These are phyloP conservation scores for Lineolata rhizophorae DNA, from an alignment of 495 filamentous ascomycete genomes.

Conservation along the genomic window DNA sequence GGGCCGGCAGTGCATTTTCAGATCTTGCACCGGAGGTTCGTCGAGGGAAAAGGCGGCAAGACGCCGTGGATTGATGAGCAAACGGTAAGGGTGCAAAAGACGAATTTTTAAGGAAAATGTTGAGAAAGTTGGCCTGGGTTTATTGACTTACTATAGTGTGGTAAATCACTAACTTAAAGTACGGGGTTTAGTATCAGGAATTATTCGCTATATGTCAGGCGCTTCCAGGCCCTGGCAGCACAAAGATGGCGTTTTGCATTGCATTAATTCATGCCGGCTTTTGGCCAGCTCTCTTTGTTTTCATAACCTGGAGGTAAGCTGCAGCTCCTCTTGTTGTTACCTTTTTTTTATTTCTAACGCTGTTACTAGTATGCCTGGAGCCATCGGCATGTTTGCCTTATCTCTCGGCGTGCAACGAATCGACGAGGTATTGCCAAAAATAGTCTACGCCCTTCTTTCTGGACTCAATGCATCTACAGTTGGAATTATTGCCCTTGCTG, in stretches of 20 bases:
- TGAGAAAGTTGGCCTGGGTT: too few relatives aligned
- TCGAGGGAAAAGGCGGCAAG: slow-evolving; percentile 25
- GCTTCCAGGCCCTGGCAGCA: slow-evolving; percentile 53
- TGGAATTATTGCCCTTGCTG: slow-evolving; percentile 58
- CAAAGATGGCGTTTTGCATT: slow-evolving; percentile 63
- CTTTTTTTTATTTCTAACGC: background rate
- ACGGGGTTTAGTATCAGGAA: slow-evolving; percentile 45
- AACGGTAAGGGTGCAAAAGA: slow-evolving; percentile 21
- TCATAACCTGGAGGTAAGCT: slow-evolving; percentile 45
- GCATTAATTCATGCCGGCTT: slow-evolving; percentile 43
- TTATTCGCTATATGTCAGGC: slow-evolving; percentile 62
- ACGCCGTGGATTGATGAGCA: slow-evolving; percentile 57
- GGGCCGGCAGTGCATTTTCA: slow-evolving; percentile 53
- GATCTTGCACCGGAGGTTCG: slow-evolving; percentile 45
- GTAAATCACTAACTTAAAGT: too few relatives aligned
- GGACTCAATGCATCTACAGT: slow-evolving; percentile 63
- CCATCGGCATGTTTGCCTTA: slow-evolving; percentile 54
- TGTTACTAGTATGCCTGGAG: slow-evolving; percentile 39
- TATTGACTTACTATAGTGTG: too few relatives aligned
- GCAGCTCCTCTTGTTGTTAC: background rate
- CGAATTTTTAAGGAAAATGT: slow-evolving; percentile 1
- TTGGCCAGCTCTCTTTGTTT: slow-evolving; percentile 35
- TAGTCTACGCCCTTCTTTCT: slow-evolving; percentile 54
- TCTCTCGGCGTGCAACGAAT: slow-evolving; percentile 45
- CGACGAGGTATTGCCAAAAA: slow-evolving; percentile 32